Percentiles rank a stretch among this genome's conserved stretches.
Evolutionary conservation across 345 rosid species (phyloP).

Genomic region (Moringa oleifera): DNA sequence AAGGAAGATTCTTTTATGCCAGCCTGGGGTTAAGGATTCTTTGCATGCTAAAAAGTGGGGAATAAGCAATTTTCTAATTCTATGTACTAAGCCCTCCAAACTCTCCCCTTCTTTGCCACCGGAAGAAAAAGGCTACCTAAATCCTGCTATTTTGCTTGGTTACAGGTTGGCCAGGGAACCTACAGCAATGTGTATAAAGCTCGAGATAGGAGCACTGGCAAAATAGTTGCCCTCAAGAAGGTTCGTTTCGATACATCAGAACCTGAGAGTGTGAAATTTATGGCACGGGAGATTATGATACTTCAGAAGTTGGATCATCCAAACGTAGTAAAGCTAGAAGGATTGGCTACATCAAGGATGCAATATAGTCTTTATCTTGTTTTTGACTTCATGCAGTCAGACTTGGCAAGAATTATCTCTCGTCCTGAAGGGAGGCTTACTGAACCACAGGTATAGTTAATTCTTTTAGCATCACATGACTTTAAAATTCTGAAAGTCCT

Average conservation of each 20-base stretch:
- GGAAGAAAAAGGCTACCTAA: background rate
- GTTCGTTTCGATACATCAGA: conserved; percentile 60
- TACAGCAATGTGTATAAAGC: conserved; percentile 80
- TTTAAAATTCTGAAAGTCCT: conserved; percentile 1
- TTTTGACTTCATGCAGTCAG: conserved; percentile 60
- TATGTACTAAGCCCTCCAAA: conserved; percentile 1
- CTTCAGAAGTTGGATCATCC: conserved; percentile 66
- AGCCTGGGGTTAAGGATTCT: no score
- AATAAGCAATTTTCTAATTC: no score
- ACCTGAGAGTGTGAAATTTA: conserved; percentile 74
- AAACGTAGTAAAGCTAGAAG: conserved; percentile 66
- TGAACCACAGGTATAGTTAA: conserved; percentile 47
- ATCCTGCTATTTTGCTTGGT: conserved; percentile 6
- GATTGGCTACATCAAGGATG: conserved; percentile 69
- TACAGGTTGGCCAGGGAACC: conserved; percentile 59
- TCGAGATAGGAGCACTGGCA: conserved; percentile 57
- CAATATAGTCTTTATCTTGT: conserved; percentile 67
- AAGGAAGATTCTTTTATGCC: no score
- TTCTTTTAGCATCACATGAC: background rate
- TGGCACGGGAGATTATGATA: conserved; percentile 65
- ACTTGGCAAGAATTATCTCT: conserved; percentile 41
- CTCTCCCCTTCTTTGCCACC: background rate
- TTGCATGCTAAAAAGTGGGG: no score
- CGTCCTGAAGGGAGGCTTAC: conserved; percentile 44
- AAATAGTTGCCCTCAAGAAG: conserved; percentile 79